These are phyloP conservation scores for Geotrichum reessii DNA, from an alignment of 1,139 yeast genomes.

Conservation along the genomic window DNA sequence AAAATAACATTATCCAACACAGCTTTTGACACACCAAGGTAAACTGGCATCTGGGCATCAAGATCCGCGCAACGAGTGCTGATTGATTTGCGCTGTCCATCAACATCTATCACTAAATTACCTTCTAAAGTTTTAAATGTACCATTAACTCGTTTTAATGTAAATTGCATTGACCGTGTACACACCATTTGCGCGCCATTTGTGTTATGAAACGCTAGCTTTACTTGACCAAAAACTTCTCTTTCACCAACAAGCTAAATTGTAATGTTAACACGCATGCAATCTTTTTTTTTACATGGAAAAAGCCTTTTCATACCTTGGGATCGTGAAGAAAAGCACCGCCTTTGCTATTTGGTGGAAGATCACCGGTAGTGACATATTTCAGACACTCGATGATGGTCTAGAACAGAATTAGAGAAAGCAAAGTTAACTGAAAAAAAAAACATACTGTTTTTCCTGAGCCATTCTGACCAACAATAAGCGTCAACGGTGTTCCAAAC, in stretches of 20 bases:
- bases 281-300: background rate
- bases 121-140: slow-evolving; percentile 92
- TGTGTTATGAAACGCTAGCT: slow-evolving; percentile 73
- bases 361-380: slow-evolving; percentile 91
- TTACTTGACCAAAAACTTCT: slow-evolving; percentile 83
- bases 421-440: background rate
- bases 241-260: slow-evolving; percentile 47
- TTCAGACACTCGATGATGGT: slow-evolving; percentile 91
- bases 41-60: slow-evolving; percentile 73
- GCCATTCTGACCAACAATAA: slow-evolving; percentile 95
- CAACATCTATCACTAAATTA: slow-evolving; percentile 61
- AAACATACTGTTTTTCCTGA: slow-evolving; percentile 76
- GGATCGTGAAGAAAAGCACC: slow-evolving; percentile 98
- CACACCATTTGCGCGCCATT: slow-evolving; percentile 76
- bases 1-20: slow-evolving; percentile 88
- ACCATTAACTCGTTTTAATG: slow-evolving; percentile 53
- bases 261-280: background rate
- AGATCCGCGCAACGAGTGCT: slow-evolving; percentile 82
- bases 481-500: slow-evolving; percentile 83
- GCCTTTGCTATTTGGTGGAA: slow-evolving; percentile 93
- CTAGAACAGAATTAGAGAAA: slow-evolving; percentile 16
- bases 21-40: slow-evolving; percentile 83
- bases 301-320: slow-evolving; percentile 39
- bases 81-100: slow-evolving; percentile 65
- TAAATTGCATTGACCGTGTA: slow-evolving; percentile 75